Base-by-base conservation (phyloP, 2,329 filamentous ascomycete species). In the Canariomyces notabilis region DNA sequence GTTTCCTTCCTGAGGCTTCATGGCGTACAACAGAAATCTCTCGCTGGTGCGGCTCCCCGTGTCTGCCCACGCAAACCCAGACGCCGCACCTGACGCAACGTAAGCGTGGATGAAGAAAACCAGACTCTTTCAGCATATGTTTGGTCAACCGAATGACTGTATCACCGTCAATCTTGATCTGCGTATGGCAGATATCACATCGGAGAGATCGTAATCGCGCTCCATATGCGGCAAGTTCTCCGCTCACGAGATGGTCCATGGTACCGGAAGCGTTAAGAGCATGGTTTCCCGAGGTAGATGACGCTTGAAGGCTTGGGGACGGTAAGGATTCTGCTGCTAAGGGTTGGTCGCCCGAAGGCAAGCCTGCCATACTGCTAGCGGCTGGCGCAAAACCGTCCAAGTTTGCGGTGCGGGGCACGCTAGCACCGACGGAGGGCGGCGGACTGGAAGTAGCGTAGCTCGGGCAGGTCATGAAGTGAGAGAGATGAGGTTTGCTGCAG, bases 21-120 rank as follows among this genome's bases (percentile, higher is more conserved):
- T 43, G 14, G 18, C 26, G 32, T n/a, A 42, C 20, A 2, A 11
- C 4, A 8, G 44, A 29, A 6, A 26, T 11, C 9, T 2, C 31
- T 9, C 20, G 11, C 2, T 50, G 18, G 23, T 44, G n/a, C n/a
- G n/a, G 22, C 18, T 32, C 42, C 12, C 3, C 19, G 34, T 37
- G 29, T 15, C 37, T 23, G 18, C 38, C 46, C 3, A 54, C 19
- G 31, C 59, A 60, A 38, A 26, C 45, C 20, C 40, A 44, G 3
- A 19, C 15, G 4, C 39, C 40, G 45, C 59, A 61, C 3, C 37
- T 48, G 3, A 11, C 8, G 36, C 53, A 56, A 18, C 15, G 23
- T 12, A 43, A 2, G 20, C 35, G 52, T 1, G 54, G 39, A 41
- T 54, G 51, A 5, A 56, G 32, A 19, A 16, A 4, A 20, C 46